phyloP scores from a whole-genome alignment of 2,329 filamentous ascomycete genomes.

The Ambrosiella cleistominuta region DNA sequence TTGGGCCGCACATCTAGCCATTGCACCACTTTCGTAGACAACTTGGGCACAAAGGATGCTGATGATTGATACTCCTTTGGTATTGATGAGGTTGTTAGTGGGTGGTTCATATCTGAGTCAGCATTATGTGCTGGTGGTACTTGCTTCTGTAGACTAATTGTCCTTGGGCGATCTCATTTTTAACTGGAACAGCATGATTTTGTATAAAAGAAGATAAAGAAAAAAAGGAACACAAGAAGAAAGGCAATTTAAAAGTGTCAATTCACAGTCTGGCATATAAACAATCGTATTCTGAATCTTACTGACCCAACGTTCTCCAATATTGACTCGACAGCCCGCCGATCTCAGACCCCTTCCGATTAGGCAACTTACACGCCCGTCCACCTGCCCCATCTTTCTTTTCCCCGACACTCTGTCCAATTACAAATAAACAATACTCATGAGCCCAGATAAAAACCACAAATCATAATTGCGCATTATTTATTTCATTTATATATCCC shows the following conservation, averaged over 20 bases:
- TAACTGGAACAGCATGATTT: not conserved
- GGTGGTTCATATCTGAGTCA: not conserved
- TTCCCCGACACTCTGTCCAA: too few relatives aligned
- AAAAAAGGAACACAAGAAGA: not conserved
- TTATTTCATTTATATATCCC: not conserved
- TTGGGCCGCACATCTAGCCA: conserved; percentile 41
- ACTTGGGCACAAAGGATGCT: conserved; percentile 45
- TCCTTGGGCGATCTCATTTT: conserved; percentile 15
- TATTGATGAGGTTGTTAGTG: not conserved
- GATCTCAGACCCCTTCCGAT: conserved; percentile 13
- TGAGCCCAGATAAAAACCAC: too few relatives aligned
- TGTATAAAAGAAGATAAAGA: not conserved
- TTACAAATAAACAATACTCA: too few relatives aligned
- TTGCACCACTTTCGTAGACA: conserved; percentile 37
- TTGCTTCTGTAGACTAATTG: conserved; percentile 25
- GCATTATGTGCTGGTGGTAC: not conserved
- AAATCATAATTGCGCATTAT: too few relatives aligned
- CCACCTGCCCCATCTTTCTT: too few relatives aligned
- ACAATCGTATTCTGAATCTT: not conserved
- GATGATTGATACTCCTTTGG: conserved; percentile 40
- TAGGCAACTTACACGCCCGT: conserved; percentile 2
- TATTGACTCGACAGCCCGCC: conserved; percentile 3
- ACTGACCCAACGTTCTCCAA: not conserved
- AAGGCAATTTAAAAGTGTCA: not conserved
- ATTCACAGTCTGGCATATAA: not conserved